These are phyloP conservation scores for Hortaea sp. DNA, from an alignment of 2,329 filamentous ascomycete species.

Conservation along the genomic window DNA sequence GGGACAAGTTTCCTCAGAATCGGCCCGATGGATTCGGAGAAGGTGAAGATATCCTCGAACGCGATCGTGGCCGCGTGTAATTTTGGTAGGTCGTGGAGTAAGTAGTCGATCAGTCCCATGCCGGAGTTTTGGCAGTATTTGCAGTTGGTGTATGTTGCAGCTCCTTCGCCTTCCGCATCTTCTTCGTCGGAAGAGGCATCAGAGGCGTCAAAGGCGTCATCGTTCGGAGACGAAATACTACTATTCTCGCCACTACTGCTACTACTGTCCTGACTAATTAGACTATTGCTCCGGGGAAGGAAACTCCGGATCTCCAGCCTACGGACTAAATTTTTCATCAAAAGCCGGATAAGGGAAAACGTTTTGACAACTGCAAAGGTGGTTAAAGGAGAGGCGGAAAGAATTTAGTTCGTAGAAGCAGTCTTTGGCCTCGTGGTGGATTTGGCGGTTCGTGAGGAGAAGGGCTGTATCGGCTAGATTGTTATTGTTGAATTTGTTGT, in stretches of 20 bases:
- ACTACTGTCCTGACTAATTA: too few relatives aligned
- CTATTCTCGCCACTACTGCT: too few relatives aligned
- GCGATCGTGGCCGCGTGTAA: neutral
- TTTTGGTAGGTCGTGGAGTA: neutral
- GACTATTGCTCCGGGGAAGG: neutral
- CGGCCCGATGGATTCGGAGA: neutral
- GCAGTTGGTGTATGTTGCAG: neutral
- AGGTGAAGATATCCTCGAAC: slow-evolving; percentile 2
- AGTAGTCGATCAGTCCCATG: slow-evolving; percentile 1
- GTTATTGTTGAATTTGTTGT: neutral
- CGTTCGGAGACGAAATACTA: too few relatives aligned
- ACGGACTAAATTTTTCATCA: neutral
- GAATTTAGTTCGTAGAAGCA: slow-evolving; percentile 4
- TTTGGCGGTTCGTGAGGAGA: neutral
- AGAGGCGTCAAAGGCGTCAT: too few relatives aligned
- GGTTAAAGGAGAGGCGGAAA: slow-evolving; percentile 4
- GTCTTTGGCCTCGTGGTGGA: slow-evolving; percentile 1
- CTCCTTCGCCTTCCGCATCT: too few relatives aligned
- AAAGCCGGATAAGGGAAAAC: neutral
- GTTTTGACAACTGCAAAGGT: slow-evolving; percentile 5
- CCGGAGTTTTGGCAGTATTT: slow-evolving; percentile 2
- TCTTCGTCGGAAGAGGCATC: too few relatives aligned
- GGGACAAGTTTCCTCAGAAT: neutral
- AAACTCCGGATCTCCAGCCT: slow-evolving; percentile 2
- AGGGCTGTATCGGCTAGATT: slow-evolving; percentile 1